A percentile compares a stretch with the other conserved stretches of the same genome.
Evolutionary conservation across 495 filamentous ascomycete genomes (phyloP).

Genomic region (Cudoniella acicularis): DNA sequence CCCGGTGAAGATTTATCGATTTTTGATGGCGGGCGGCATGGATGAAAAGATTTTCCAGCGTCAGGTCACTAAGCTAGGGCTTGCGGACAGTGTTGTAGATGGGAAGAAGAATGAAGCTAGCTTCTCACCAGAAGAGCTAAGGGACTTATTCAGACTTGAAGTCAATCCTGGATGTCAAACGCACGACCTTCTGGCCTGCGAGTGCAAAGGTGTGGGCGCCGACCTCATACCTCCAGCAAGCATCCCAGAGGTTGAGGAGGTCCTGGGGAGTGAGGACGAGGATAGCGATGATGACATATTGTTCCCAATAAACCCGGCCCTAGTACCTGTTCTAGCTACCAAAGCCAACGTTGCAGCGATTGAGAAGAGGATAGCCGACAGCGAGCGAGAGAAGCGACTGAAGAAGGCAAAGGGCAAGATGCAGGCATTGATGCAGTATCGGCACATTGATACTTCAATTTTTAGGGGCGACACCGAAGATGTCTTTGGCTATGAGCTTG

Average conservation of each 20-base stretch:
- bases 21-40: conserved; percentile 67
- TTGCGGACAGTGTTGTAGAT: conserved; percentile 38
- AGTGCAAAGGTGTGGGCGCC: conserved; percentile 49
- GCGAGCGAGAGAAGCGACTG: conserved; percentile 22
- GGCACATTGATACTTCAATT: conserved; percentile 57
- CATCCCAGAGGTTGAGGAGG: conserved; percentile 23
- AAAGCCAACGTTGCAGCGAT: conserved; percentile 61
- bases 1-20: conserved; percentile 68
- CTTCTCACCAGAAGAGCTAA: conserved; percentile 67
- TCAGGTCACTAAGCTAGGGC: conserved; percentile 70
- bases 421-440: conserved; percentile 62
- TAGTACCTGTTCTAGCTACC: conserved; percentile 49
- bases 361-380: conserved; percentile 43
- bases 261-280: conserved; percentile 29
- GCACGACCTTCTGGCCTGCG: conserved; percentile 67
- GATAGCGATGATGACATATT: conserved; percentile 41
- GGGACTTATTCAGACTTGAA: conserved; percentile 69
- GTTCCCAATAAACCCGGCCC: conserved; percentile 22
- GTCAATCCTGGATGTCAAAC: conserved; percentile 57
- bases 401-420: conserved; percentile 42
- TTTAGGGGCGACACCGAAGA: conserved; percentile 27
- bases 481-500: conserved; percentile 27
- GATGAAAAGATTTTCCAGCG: conserved; percentile 85
- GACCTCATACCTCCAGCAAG: conserved; percentile 16
- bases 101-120: conserved; percentile 54